Percentiles rank a stretch among this genome's conserved stretches.
Evolutionary conservation across 768 basidiomycete genomes (phyloP).

Genomic region (Crassisporium funariophilum): DNA sequence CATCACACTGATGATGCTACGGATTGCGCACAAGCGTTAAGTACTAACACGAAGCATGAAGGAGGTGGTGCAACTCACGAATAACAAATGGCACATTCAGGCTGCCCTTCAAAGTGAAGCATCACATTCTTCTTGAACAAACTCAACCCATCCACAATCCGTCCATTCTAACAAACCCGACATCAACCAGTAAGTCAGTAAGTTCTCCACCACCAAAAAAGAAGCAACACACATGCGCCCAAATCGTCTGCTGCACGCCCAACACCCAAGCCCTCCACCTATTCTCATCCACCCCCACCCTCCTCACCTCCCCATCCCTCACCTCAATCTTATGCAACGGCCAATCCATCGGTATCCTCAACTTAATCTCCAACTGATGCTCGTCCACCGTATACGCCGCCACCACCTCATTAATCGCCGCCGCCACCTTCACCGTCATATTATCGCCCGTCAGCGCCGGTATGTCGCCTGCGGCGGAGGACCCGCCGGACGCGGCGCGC

Average conservation of each 20-base stretch:
- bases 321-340: constrained; percentile 88
- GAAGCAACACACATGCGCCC: constrained; percentile 66
- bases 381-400: constrained; percentile 91
- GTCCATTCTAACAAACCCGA: constrained; percentile 66
- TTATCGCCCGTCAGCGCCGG: constrained; percentile 75
- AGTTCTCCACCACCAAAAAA: not conserved
- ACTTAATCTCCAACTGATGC: constrained; percentile 84
- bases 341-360: constrained; percentile 89
- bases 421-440: constrained; percentile 75
- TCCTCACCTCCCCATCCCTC: constrained; percentile 79
- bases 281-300: constrained; percentile 86
- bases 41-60: not conserved
- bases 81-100: constrained; percentile 96
- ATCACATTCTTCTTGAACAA: constrained; percentile 94
- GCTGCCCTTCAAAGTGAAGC: constrained; percentile 92
- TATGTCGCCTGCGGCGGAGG: constrained; percentile 24
- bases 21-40: too few species aligned
- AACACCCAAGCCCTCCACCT: constrained; percentile 94
- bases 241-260: constrained; percentile 88
- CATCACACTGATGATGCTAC: constrained; percentile 86
- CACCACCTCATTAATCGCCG: constrained; percentile 75
- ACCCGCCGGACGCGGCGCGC: constrained; percentile 37
- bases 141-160: constrained; percentile 82
- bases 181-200: not conserved
- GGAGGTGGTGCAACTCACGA: constrained; percentile 54